Evolutionary conservation across 768 basidiomycete species (phyloP), one percentile per base, ranked within the genome.

Genomic region (Candolleomyces aberdarensis): DNA sequence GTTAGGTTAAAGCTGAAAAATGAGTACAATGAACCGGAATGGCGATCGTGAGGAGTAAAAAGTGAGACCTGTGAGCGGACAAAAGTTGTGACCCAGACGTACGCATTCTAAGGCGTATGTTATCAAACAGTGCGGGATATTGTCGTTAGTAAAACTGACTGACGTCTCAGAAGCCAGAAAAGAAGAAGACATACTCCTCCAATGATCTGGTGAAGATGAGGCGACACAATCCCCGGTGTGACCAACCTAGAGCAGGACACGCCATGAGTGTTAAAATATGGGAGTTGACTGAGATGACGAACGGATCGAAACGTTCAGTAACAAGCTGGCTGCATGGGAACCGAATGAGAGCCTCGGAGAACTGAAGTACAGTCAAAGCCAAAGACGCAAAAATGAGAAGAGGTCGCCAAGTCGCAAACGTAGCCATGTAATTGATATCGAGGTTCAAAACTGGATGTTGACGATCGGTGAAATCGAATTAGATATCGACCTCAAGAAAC

Each of bases 271-370:
- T 17, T 46, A 1, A 17, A 46, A 13, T 26, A 26, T 26, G 15
- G 15, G 17, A 2, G 7, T 20, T 17, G 14, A 46, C 19, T 1
- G 44, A 20, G 1, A 20, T 11, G 4, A 53, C 52, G 4, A 6
- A 53, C 52, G 52, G 52, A 20, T 53, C 52, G 52, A 53, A 53
- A 14, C 52, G 52, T 15, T 53, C 52, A 31, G 52, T 53, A 9
- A 53, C 52, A 4, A 53, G 31, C 52, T 53, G 52, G 15, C 29
- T n/a, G 32, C 52, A 53, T 10, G 26, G 26, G 32, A 53, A 53
- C 4, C 52, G 52, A 39, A 53, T 53, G 29, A 32, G n/a, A 1
- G 52, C 52, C 17, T n/a, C 36, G 6, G 11, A 7, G 11, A 8
- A 11, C 36, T 7, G 36, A 11, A 36, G 36, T 36, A 36, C 36